Percentiles rank a stretch among this genome's conserved stretches.
phyloP scores from a whole-genome alignment of 2,329 filamentous ascomycete species.

The Diaporthe sp. region DNA sequence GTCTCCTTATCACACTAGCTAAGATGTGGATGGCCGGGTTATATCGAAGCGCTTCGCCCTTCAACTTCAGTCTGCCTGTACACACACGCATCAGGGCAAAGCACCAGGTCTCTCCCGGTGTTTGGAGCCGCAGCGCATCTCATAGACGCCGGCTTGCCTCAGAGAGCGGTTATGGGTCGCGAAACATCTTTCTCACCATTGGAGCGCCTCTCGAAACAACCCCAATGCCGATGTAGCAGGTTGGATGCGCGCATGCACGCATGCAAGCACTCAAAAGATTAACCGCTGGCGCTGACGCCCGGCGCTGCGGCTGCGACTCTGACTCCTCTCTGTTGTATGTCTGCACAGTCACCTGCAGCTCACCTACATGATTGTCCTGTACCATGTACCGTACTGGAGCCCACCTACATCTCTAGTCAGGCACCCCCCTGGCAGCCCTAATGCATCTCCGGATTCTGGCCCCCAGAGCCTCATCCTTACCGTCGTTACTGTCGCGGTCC shows the following conservation, averaged over 20 bases:
- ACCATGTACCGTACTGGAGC: background rate
- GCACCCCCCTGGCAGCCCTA: conserved; percentile 28
- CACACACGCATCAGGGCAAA: too few relatives aligned
- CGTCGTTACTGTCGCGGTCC: background rate
- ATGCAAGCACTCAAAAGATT: background rate
- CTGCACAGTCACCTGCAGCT: conserved; percentile 32
- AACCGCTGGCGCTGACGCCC: conserved; percentile 18
- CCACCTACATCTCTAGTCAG: background rate
- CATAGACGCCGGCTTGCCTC: background rate
- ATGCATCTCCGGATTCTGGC: conserved; percentile 20
- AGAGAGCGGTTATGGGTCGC: background rate
- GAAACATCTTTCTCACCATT: background rate
- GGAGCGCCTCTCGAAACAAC: conserved; percentile 17
- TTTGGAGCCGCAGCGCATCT: background rate
- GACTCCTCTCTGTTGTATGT: background rate
- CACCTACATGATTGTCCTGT: background rate
- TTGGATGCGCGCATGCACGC: background rate
- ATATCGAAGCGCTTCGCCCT: conserved; percentile 1
- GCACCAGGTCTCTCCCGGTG: background rate
- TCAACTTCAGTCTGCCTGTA: background rate
- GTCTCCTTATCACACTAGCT: background rate
- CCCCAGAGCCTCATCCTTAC: conserved; percentile 22
- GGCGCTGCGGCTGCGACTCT: background rate
- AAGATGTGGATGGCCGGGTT: background rate
- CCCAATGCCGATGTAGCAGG: background rate